These are phyloP conservation scores for Backusella parvicylindrica DNA, from an alignment of 192 early-diverging fungal species.

Conservation along the genomic window DNA sequence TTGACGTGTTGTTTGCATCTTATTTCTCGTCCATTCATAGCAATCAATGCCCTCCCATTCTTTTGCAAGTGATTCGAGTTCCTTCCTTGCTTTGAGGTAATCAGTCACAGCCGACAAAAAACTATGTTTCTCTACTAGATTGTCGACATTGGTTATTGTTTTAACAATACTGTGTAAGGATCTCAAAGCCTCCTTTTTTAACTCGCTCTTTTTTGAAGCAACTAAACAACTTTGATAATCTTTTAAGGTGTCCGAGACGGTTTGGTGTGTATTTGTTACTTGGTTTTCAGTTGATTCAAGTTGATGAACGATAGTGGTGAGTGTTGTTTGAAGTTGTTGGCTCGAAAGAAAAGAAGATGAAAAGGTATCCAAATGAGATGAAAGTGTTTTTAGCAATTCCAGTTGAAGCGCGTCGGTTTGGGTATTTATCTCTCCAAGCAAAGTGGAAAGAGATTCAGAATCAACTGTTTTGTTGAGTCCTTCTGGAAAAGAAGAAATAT, in stretches of 20 bases:
- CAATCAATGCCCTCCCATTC: neutral
- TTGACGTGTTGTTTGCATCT: neutral
- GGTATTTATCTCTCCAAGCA: neutral
- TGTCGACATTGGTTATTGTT: neutral
- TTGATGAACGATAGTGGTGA: neutral
- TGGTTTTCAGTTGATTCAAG: neutral
- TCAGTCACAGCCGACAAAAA: neutral
- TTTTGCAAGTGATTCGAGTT: neutral
- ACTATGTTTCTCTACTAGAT: neutral
- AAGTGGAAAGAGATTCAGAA: neutral
- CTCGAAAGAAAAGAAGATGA: neutral
- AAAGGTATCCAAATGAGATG: slow-evolving; percentile 1
- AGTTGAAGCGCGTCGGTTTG: slow-evolving; percentile 11
- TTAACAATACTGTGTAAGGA: neutral
- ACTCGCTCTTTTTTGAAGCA: neutral
- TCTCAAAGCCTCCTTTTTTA: neutral
- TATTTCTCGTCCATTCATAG: neutral
- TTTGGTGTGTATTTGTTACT: neutral
- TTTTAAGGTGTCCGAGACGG: neutral
- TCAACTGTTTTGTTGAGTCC: neutral
- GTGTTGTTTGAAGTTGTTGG: neutral
- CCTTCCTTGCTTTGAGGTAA: neutral
- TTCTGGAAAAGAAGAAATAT: neutral
- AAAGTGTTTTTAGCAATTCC: neutral
- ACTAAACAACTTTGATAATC: neutral